Evolutionary conservation across 352 stramenopile species (phyloP), one percentile per base, ranked within the genome.

Genomic region (Albugo laibachii): DNA sequence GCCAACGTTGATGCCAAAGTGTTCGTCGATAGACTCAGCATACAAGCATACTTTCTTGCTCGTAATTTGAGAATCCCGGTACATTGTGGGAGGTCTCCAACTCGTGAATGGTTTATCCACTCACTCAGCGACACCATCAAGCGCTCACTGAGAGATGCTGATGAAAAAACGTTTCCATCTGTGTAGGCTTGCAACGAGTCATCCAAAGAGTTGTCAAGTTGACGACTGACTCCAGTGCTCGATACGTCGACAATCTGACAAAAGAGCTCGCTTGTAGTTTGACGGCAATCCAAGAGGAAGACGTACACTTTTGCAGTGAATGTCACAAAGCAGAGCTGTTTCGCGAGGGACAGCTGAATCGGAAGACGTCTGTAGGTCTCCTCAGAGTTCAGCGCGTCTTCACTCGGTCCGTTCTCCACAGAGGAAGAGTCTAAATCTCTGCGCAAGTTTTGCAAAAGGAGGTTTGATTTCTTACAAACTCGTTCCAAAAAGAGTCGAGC

Each of bases 11-110:
- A 39, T 39, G 41, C 34, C 41, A 14, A 43, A 13, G 13, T 55
- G 36, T 12, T 45, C 4, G 11, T 39, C 34, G 13, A 45, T 19
- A 15, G 36, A 47, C 16, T n/a, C 13, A 10, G 46, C 20, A 3
- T 52, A 14, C 19, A 52, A 47, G 44, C 50, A 55, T 16, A 43
- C n/a, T 31, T 31, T 31, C 24, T 31, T 1, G 69, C 50, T 19
- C 63, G 65, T 15, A 85, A 55, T 51, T 89, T 89, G 21, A 86
- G 54, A 5, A 81, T 64, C n/a, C 63, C 73, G 55, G 81, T 67
- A 11, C 57, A 51, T 38, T 53, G 36, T 27, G 45, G 44, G 49
- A 47, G 4, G 48, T 53, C 3, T 47, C 45, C n/a, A 20, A 38
- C 8, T 19, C 58, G 18, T 36, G 60, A 61, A 13, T 16, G 48